Base-by-base conservation (phyloP, 768 basidiomycete species). In the Paxillus ammoniavirescens region DNA sequence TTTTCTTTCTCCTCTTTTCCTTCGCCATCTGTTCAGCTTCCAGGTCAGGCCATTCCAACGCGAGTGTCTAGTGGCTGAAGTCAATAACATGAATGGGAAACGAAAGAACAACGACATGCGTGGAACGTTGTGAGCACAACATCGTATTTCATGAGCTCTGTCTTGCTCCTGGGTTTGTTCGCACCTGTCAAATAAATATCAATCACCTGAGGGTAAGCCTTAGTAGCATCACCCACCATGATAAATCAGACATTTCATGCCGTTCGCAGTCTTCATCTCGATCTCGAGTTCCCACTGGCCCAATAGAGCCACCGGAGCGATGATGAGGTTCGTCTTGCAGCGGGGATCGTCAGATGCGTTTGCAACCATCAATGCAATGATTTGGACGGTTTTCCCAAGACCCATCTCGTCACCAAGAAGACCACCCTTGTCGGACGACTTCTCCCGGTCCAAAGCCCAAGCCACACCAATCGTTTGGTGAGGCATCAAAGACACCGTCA, bases 231-330 rank as follows among this genome's bases (percentile, higher is more conserved):
- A 38, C 62, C 5, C 42, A 65, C 81, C 87, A 61, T 89, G 88
- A 63, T 89, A 87, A 33, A 89, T 81, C 3, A 79, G 65, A 49
- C 82, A 80, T 30, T 72, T 74, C 30, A 84, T 61, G 8, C 67
- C 71, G 38, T 71, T 70, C 54, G 77, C 77, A 2, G 82, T 81
- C 71, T 82, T 82, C 43, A 75, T 72, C 63, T 86, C 81, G 30
- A 82, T 79, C 66, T 85, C 84, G 31, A 73, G 61, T 61, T 79
- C 77, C 84, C 84, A 86, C 55, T 91, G 89, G 46, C 82, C 76
- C 10, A 90, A 73, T 8, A 91, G 70, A 1, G 86, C 83, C 14
- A 83, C 66, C 7, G 84, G 86, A 2, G 85, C 83, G 23, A 91
- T 65, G 52, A 92, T 82, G 1, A 92, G 75, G 21, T 81, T 90